These are phyloP conservation scores for Heritiera littoralis DNA, from an alignment of 345 rosid genomes.

Conservation along the genomic window DNA sequence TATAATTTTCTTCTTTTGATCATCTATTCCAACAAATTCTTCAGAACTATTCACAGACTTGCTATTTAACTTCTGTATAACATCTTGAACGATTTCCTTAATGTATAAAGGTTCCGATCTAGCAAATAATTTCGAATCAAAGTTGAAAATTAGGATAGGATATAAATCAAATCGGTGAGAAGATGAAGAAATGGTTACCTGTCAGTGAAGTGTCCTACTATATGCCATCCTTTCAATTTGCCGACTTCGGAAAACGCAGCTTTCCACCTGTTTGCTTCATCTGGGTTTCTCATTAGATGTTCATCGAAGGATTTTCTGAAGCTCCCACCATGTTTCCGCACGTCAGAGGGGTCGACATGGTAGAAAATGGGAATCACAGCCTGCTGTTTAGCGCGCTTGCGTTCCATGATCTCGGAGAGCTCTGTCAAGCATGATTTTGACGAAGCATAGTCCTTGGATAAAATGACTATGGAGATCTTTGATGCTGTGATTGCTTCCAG, in stretches of 20 bases:
- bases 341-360: not conserved
- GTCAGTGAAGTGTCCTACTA: not conserved
- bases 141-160: too few relatives aligned
- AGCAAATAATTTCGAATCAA: not conserved
- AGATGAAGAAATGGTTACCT: not conserved
- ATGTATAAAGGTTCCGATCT: not conserved
- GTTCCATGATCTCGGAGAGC: not conserved
- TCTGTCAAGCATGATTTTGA: not conserved
- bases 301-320: not conserved
- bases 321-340: not conserved
- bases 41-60: not conserved
- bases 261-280: not conserved
- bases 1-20: not conserved
- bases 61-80: not conserved
- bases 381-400: fast-evolving
- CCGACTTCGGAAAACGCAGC: not conserved
- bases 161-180: not conserved
- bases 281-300: not conserved
- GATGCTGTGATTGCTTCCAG: not conserved
- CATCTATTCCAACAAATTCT: not conserved
- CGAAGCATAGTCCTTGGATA: not conserved
- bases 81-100: not conserved
- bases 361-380: not conserved
- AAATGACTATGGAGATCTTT: not conserved
- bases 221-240: not conserved